These are phyloP conservation scores for Tetradesmus lagerheimii DNA, from an alignment of 139 green algal species.

Conservation along the genomic window DNA sequence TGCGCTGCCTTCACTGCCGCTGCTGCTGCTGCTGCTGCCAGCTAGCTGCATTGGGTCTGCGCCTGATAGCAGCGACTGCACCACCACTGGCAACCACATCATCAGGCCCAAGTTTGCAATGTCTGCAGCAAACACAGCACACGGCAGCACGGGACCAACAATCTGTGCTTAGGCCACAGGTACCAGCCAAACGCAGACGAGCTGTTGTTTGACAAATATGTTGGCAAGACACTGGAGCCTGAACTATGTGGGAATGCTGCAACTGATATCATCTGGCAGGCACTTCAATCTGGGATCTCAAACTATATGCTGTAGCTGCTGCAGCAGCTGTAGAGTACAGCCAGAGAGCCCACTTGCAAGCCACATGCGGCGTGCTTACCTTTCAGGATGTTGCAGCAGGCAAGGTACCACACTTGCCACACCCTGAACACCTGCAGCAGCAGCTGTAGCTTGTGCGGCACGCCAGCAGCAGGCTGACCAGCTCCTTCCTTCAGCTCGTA, in stretches of 20 bases:
- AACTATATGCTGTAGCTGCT: too few species aligned
- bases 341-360: too few species aligned
- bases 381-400: conserved; percentile 13
- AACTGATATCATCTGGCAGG: too few species aligned
- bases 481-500: not conserved
- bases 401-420: conserved; percentile 40
- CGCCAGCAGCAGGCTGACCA: not conserved
- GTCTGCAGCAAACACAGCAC: conserved; percentile 23
- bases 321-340: too few species aligned
- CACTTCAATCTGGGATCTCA: too few species aligned
- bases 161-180: too few species aligned
- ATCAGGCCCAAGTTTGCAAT: conserved; percentile 7
- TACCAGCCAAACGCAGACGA: too few species aligned
- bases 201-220: too few species aligned
- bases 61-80: conserved; percentile 16
- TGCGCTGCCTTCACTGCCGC: not conserved
- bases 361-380: too few species aligned
- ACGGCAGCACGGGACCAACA: conserved; percentile 30
- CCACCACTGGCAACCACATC: conserved; percentile 41
- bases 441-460: not conserved
- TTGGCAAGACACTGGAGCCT: too few species aligned
- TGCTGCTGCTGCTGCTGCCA: not conserved
- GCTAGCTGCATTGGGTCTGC: conserved; percentile 11
- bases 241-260: too few species aligned
- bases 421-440: not conserved